Conservation (phyloP, 805 yeast genomes). For the Torulaspora indica region DNA sequence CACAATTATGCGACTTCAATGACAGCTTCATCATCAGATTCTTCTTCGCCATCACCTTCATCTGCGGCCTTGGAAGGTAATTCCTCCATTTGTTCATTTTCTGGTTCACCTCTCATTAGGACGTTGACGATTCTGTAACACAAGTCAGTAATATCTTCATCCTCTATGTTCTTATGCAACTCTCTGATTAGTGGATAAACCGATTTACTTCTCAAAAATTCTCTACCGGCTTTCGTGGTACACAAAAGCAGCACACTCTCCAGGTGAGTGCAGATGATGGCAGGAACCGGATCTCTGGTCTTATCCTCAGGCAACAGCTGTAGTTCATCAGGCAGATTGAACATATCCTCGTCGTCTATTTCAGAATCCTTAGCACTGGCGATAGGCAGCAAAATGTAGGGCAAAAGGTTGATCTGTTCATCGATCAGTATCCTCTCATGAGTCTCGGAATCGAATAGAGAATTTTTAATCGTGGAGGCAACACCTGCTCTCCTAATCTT, state of each 20-base stretch:
- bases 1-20: constrained; percentile 35
- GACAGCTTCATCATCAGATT: constrained; percentile 28
- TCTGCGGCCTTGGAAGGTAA: constrained; percentile 44
- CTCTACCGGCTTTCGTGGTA: constrained; percentile 70
- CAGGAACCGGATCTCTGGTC: constrained; percentile 63
- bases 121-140: constrained; percentile 84
- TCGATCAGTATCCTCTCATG: constrained; percentile 60
- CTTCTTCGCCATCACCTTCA: constrained; percentile 40
- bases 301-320: constrained; percentile 75
- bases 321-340: constrained; percentile 81
- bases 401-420: constrained; percentile 65
- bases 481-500: constrained; percentile 85
- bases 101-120: constrained; percentile 85
- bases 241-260: constrained; percentile 77
- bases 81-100: constrained; percentile 44
- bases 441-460: constrained; percentile 69
- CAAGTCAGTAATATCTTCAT: constrained; percentile 54
- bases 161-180: constrained; percentile 56
- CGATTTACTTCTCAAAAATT: constrained; percentile 68
- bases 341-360: constrained; percentile 77
- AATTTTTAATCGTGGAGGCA: constrained; percentile 86
- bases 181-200: constrained; percentile 86
- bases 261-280: constrained; percentile 64
- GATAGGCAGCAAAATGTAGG: constrained; percentile 76
- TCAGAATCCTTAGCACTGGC: constrained; percentile 67